phyloP scores from a whole-genome alignment of 306 rosid species.

The Malus orientalis region DNA sequence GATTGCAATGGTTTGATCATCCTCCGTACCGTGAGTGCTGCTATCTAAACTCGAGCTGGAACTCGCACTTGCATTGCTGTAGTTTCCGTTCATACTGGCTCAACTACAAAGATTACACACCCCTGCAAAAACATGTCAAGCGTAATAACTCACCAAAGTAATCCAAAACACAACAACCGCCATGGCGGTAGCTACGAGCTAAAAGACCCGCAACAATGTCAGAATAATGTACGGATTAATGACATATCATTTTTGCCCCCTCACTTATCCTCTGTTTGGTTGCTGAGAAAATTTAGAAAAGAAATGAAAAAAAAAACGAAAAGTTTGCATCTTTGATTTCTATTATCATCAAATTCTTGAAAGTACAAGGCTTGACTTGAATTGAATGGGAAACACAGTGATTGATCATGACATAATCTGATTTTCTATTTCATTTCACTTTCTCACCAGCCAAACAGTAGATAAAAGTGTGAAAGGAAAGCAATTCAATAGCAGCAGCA shows the following conservation, averaged over 20 bases:
- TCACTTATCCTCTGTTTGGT: background rate
- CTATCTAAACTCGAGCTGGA: slow-evolving; percentile 88
- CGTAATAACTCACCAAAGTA: background rate
- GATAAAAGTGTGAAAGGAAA: background rate
- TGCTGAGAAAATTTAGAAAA: background rate
- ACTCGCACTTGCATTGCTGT: slow-evolving; percentile 69
- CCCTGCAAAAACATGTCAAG: slow-evolving; percentile 15
- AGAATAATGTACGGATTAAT: background rate
- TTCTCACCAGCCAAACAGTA: slow-evolving; percentile 6
- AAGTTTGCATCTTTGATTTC: background rate
- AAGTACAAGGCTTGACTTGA: background rate
- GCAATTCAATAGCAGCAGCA: slow-evolving; percentile 1
- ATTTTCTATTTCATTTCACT: background rate
- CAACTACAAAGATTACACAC: background rate
- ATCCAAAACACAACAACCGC: background rate
- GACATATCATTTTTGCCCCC: background rate
- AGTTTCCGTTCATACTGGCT: slow-evolving; percentile 50
- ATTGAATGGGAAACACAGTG: background rate
- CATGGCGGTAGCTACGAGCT: background rate
- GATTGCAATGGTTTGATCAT: slow-evolving; percentile 79
- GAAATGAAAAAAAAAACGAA: background rate
- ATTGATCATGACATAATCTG: background rate
- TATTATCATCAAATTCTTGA: background rate
- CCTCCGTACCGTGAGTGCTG: slow-evolving; percentile 74
- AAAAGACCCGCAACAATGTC: background rate